Percentiles rank a stretch among this genome's conserved stretches.
Evolutionary conservation across 2,329 filamentous ascomycete species (phyloP).

Genomic region (Trichophyton rubrum): DNA sequence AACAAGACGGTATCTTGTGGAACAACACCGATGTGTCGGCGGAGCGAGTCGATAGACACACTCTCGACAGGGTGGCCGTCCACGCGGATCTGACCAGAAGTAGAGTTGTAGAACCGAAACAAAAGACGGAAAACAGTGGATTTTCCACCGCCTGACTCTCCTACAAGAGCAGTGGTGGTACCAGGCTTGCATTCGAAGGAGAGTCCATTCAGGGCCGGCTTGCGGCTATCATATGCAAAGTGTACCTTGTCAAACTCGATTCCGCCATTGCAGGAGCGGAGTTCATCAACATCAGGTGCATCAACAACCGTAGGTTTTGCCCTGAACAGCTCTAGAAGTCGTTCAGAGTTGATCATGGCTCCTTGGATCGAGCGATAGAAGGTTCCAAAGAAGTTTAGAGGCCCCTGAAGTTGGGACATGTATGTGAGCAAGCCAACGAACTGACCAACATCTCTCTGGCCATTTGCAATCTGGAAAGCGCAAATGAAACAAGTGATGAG

Average conservation of each 20-base stretch:
- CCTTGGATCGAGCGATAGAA: slow-evolving; percentile 95
- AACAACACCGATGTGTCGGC: slow-evolving; percentile 84
- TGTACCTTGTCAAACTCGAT: slow-evolving; percentile 80
- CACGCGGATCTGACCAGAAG: slow-evolving; percentile 66
- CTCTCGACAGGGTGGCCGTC: slow-evolving; percentile 76
- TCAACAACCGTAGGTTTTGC: slow-evolving; percentile 88
- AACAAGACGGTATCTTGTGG: slow-evolving; percentile 93
- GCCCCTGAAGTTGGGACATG: slow-evolving; percentile 65
- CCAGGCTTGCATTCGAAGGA: slow-evolving; percentile 77
- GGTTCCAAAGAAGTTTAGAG: slow-evolving; percentile 78
- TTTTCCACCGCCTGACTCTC: slow-evolving; percentile 92
- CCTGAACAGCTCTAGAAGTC: slow-evolving; percentile 90
- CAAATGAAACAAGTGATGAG: slow-evolving; percentile 60
- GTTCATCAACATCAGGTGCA: slow-evolving; percentile 47
- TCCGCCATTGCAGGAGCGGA: slow-evolving; percentile 62
- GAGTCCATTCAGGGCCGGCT: slow-evolving; percentile 70
- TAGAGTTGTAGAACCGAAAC: slow-evolving; percentile 89
- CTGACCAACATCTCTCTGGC: slow-evolving; percentile 52
- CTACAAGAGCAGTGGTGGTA: slow-evolving; percentile 89
- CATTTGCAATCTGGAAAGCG: slow-evolving; percentile 62
- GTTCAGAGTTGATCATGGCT: slow-evolving; percentile 93
- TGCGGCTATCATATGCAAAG: slow-evolving; percentile 80
- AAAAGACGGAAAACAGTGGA: slow-evolving; percentile 91
- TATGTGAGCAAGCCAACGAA: slow-evolving; percentile 66
- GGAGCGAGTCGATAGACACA: slow-evolving; percentile 84